Evolutionary conservation across 1,284 basidiomycete genomes (phyloP).

Genomic region (Ceratobasidium sp.): DNA sequence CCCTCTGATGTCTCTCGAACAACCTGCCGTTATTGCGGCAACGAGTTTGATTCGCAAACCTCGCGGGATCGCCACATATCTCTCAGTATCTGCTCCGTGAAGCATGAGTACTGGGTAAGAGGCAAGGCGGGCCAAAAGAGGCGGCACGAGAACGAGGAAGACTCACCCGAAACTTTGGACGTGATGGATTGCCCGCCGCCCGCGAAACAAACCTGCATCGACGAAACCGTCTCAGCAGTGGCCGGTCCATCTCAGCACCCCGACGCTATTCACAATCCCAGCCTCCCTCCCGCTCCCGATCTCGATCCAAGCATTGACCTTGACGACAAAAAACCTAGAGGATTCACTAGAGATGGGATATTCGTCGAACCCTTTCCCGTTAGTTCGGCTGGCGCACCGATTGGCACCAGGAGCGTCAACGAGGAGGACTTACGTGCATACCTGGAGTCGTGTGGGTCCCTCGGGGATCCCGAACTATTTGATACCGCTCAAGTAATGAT

Average conservation of each 20-base stretch:
- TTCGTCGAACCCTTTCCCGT: slow-evolving; percentile 24
- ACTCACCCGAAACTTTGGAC: no score
- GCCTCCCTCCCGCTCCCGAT: no score
- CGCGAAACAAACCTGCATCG: not conserved
- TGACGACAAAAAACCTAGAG: no score
- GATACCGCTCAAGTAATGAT: slow-evolving; percentile 26
- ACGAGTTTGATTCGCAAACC: no score
- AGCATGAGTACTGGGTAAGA: no score
- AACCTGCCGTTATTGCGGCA: not conserved
- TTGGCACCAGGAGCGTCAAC: not conserved
- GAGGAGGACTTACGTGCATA: slow-evolving; percentile 11
- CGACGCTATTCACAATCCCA: no score
- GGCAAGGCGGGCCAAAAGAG: no score
- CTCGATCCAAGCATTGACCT: no score
- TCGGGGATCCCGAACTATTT: slow-evolving; percentile 24
- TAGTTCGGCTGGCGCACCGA: slow-evolving; percentile 26
- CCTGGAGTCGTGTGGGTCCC: not conserved
- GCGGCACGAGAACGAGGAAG: no score
- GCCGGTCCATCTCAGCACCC: not conserved
- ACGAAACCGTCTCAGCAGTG: not conserved
- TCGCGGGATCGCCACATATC: no score
- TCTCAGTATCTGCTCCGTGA: no score
- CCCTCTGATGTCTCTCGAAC: not conserved
- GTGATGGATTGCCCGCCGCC: not conserved
- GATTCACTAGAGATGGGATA: not conserved